Conservation (phyloP, 2,329 filamentous ascomycete genomes). For the Lachnellula arida region DNA sequence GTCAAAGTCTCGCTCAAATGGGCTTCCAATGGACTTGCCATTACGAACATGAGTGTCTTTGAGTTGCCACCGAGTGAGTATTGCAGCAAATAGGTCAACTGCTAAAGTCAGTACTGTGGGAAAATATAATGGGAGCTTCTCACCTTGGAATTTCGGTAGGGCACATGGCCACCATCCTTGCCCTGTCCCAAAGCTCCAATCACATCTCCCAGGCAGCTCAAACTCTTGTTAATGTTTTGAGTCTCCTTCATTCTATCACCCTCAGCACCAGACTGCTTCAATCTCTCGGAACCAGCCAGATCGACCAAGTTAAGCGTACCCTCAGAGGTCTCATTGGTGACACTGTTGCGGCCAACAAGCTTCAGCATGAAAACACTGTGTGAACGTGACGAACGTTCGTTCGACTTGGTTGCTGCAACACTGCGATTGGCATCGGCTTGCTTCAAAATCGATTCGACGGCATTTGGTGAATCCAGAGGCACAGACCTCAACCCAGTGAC, state of each 20-base stretch:
- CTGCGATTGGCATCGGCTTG: slow-evolving; percentile 82
- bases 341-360: slow-evolving; percentile 59
- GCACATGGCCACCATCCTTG: slow-evolving; percentile 72
- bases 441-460: slow-evolving; percentile 74
- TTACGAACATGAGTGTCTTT: slow-evolving; percentile 98
- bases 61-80: slow-evolving; percentile 92
- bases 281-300: slow-evolving; percentile 84
- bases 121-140: slow-evolving; percentile 26
- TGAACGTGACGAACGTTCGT: slow-evolving; percentile 88
- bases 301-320: slow-evolving; percentile 95
- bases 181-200: slow-evolving; percentile 88
- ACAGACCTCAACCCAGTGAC: slow-evolving; percentile 78
- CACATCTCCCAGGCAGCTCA: slow-evolving; percentile 89
- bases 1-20: slow-evolving; percentile 92
- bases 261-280: slow-evolving; percentile 81
- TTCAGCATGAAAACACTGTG: slow-evolving; percentile 97
- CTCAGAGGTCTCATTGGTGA: slow-evolving; percentile 78
- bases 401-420: slow-evolving; percentile 95
- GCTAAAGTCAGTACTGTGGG: slow-evolving; percentile 16
- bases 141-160: slow-evolving; percentile 92
- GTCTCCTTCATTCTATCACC: slow-evolving; percentile 89
- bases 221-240: slow-evolving; percentile 93
- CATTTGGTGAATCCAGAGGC: slow-evolving; percentile 69
- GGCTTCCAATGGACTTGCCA: slow-evolving; percentile 87
- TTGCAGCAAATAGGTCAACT: slow-evolving; percentile 90